Conservation (phyloP, 139 green algal species). For the Monoraphidium neglectum region DNA sequence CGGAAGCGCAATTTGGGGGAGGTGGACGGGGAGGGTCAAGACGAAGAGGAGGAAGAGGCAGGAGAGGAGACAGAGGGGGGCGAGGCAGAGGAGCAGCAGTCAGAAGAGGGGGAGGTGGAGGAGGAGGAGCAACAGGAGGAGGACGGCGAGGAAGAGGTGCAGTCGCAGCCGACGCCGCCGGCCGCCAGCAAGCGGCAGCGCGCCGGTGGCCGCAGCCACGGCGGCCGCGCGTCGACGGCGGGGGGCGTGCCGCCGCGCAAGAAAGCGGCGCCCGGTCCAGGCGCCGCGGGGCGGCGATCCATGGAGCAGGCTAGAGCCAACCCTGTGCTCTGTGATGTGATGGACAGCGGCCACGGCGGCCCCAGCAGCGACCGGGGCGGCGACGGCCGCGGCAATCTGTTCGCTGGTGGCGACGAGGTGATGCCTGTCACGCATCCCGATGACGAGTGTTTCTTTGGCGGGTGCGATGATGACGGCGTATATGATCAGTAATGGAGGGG, state of each 20-base stretch:
- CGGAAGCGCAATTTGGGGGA: neutral
- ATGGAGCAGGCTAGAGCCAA: too few relatives aligned
- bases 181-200: neutral
- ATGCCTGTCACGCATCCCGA: too few relatives aligned
- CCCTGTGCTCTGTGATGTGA: too few relatives aligned
- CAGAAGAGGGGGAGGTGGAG: neutral
- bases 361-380: neutral
- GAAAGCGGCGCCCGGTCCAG: too few relatives aligned
- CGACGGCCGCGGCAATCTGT: neutral
- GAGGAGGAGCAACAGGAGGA: neutral
- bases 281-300: too few relatives aligned
- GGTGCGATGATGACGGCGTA: too few relatives aligned
- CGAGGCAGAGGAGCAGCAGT: neutral
- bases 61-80: slow-evolving; percentile 19
- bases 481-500: too few relatives aligned
- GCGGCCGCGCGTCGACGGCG: too few relatives aligned
- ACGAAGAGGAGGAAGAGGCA: slow-evolving; percentile 4
- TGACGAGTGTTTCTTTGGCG: too few relatives aligned
- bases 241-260: too few relatives aligned
- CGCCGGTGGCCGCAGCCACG: neutral
- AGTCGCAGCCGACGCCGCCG: neutral
- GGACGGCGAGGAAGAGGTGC: neutral
- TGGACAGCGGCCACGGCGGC: neutral
- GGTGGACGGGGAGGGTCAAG: neutral
- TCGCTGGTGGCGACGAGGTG: too few relatives aligned